Conservation (phyloP, 2,329 filamentous ascomycete species). For the Meredithiella fracta region DNA sequence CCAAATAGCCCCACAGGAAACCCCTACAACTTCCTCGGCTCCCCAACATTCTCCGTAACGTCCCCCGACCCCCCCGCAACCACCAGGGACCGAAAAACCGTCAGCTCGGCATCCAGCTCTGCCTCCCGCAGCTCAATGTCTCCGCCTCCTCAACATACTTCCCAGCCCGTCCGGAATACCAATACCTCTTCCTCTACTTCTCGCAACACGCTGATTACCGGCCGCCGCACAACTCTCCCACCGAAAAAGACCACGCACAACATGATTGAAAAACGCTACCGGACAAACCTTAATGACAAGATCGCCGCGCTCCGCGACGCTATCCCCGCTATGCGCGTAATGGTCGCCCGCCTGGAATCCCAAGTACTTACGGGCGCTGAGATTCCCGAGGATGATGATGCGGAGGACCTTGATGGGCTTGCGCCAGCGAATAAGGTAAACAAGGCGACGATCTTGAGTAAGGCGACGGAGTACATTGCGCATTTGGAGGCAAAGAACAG, state of each 20-base stretch:
- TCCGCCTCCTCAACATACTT: neutral
- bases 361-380: constrained; percentile 4
- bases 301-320: constrained; percentile 60
- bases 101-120: constrained; percentile 2
- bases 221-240: constrained; percentile 11
- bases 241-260: constrained; percentile 67
- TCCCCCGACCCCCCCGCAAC: neutral
- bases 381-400: constrained; percentile 14
- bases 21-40: constrained; percentile 10
- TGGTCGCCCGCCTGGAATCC: constrained; percentile 15
- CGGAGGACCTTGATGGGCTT: constrained; percentile 20
- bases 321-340: constrained; percentile 33
- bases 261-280: constrained; percentile 72
- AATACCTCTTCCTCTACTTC: too few relatives aligned
- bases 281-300: constrained; percentile 71
- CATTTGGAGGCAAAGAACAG: constrained; percentile 24
- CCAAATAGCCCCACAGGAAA: neutral
- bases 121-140: constrained; percentile 7
- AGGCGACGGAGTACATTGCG: constrained; percentile 24
- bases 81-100: constrained; percentile 11
- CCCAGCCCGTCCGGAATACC: constrained; percentile 2
- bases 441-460: constrained; percentile 28
- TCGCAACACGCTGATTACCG: constrained; percentile 4
- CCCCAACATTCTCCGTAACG: constrained; percentile 8
- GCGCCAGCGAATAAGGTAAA: constrained; percentile 25